These are phyloP conservation scores for Anisodus tanguticus DNA, from an alignment of 257 asterid genomes.

Conservation along the genomic window DNA sequence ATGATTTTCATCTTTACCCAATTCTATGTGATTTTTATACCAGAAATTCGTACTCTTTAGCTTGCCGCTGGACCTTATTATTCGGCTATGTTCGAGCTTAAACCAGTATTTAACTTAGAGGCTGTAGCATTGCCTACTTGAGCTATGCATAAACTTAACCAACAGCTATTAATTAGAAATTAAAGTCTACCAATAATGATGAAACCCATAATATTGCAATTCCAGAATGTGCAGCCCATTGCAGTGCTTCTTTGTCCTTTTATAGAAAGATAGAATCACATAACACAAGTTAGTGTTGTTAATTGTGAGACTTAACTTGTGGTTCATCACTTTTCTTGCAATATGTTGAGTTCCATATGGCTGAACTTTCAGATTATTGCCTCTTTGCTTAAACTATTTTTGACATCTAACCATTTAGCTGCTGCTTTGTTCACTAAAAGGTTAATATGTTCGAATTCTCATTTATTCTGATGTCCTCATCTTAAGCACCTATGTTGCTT, in stretches of 20 bases:
- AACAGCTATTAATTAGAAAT: background rate
- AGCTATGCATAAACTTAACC: background rate
- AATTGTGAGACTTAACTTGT: background rate
- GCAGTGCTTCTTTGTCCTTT: background rate
- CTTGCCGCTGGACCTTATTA: background rate
- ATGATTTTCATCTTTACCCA: background rate
- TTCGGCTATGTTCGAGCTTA: background rate
- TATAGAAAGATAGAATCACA: background rate
- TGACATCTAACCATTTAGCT: background rate
- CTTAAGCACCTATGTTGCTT: background rate
- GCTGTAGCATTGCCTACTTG: background rate
- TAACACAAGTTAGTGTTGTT: background rate
- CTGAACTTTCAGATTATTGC: slow-evolving; percentile 16
- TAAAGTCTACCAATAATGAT: background rate
- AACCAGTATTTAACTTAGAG: slow-evolving; percentile 17
- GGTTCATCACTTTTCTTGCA: background rate
- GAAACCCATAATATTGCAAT: background rate
- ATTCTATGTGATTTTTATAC: background rate
- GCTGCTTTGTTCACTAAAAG: background rate
- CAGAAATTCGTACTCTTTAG: background rate
- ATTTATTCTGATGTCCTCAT: slow-evolving; percentile 4
- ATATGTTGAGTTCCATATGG: background rate
- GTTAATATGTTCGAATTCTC: background rate
- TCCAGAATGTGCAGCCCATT: background rate
- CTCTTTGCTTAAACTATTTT: background rate